Conservation (phyloP, 2,329 filamentous ascomycete species). For the Tolypocladium pustulatum region DNA sequence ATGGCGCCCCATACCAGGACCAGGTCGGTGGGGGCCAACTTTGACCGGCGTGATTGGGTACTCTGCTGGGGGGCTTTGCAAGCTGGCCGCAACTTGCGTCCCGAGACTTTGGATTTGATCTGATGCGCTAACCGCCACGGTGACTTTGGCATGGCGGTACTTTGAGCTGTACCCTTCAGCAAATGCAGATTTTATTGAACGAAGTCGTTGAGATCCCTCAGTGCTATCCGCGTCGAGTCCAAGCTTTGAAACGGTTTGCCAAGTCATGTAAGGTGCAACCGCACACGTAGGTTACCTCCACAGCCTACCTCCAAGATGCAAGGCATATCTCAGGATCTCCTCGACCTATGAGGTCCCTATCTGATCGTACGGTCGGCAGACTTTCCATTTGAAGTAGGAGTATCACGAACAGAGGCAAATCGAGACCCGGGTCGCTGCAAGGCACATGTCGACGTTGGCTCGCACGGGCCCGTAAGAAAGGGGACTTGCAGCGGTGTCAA, state of each 20-base stretch:
- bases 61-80: neutral
- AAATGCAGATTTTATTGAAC: neutral
- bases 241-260: neutral
- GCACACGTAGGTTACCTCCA: too few relatives aligned
- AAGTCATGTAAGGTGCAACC: too few relatives aligned
- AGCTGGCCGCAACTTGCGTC: slow-evolving; percentile 2
- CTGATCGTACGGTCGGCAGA: neutral
- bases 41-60: neutral
- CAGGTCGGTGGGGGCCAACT: neutral
- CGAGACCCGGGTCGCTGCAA: neutral
- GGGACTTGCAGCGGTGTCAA: neutral
- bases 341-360: too few relatives aligned
- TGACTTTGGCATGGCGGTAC: neutral
- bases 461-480: neutral
- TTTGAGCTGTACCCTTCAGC: neutral
- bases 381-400: neutral
- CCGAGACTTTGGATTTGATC: slow-evolving; percentile 9
- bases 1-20: slow-evolving; percentile 4
- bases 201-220: neutral
- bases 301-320: neutral
- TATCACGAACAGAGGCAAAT: neutral
- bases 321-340: neutral
- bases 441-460: neutral
- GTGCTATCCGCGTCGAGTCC: neutral
- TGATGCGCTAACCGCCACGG: slow-evolving; percentile 2